Base-by-base conservation (phyloP, 2,329 filamentous ascomycete species). In the Apiospora phragmitis region DNA sequence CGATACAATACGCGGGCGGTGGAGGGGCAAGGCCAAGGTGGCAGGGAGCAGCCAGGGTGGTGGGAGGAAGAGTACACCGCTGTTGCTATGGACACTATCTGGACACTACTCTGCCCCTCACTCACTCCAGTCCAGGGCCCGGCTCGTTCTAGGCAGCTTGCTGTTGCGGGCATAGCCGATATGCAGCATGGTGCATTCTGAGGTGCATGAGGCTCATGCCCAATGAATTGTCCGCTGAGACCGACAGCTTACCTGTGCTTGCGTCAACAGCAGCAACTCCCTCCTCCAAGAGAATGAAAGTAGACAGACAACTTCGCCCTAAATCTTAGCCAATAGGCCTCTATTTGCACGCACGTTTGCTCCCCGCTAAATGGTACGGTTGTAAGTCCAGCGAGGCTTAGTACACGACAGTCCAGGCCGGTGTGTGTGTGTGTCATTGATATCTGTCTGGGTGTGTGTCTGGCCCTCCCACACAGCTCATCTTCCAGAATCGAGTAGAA, bases 51-150 rank as follows among this genome's bases (percentile, higher is more conserved):
- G 43, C 18, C n/a, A 47, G 43, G 43, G 21, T 47, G 43, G 43
- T 47, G 18, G 32, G 55, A 49, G 49, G 26, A 29, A 12, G 49
- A 62, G 32, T 38, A 62, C 55, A 62, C 55, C 55, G 55, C 55
- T 62, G 55, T 62, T 62, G 55, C 55, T 62, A 62, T 38, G 55
- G 55, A 32, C 55, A 62, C 55, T 62, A 59, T 59, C 51, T 59
- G 51, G 51, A 21, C 51, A 18, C 51, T 59, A 59, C 38, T 18
- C 29, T 62, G 55, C 55, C 55, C 55, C 55, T 62, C 55, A 35
- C 32, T 35, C 32, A 38, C 18, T n/a, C 55, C 55, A 29, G 21
- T 62, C 18, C 51, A 35, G 51, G 29, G 18, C 51, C 51, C 51
- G 29, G 55, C 55, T 62, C 55, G 55, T 62, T 62, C 55, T 62